These are phyloP conservation scores for Botrytis squamosa DNA, from an alignment of 2,329 filamentous ascomycete genomes.

Conservation along the genomic window DNA sequence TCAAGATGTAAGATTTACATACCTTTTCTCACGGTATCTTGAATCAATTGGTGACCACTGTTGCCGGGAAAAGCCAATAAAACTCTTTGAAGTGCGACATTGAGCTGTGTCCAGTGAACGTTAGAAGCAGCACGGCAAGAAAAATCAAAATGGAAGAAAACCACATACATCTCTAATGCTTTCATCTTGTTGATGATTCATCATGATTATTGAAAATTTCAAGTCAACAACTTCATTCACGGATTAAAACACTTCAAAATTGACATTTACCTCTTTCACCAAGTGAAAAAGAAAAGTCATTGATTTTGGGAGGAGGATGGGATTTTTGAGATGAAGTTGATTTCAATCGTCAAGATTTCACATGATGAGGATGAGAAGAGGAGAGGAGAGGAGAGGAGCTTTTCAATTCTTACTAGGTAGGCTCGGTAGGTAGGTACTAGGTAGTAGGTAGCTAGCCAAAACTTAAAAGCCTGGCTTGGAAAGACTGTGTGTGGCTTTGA, in stretches of 20 bases:
- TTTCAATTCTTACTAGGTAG: not conserved
- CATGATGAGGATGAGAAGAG: conserved; percentile 1
- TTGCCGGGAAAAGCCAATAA: conserved; percentile 17
- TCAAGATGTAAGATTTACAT: not conserved
- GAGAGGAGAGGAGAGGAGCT: not conserved
- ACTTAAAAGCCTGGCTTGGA: not conserved
- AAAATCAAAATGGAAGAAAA: not conserved
- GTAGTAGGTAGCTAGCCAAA: not conserved
- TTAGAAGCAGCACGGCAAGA: not conserved
- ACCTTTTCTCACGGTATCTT: conserved; percentile 20
- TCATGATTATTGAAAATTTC: not conserved
- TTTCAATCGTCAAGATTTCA: not conserved
- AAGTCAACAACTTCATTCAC: not conserved
- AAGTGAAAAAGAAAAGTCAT: conserved; percentile 16
- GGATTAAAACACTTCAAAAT: not conserved
- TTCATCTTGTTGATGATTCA: conserved; percentile 21
- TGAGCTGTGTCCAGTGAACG: conserved; percentile 6
- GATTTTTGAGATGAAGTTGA: not conserved
- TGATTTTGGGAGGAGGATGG: not conserved
- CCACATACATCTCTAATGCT: conserved; percentile 14
- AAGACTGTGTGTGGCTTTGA: not conserved
- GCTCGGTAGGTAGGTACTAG: no score
- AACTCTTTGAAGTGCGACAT: conserved; percentile 20
- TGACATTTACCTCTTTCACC: conserved; percentile 11
- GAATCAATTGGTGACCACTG: conserved; percentile 19